Evolutionary conservation across 768 basidiomycete species (phyloP), one percentile per base, ranked within the genome.

Genomic region (Cystobasidium ongulense): DNA sequence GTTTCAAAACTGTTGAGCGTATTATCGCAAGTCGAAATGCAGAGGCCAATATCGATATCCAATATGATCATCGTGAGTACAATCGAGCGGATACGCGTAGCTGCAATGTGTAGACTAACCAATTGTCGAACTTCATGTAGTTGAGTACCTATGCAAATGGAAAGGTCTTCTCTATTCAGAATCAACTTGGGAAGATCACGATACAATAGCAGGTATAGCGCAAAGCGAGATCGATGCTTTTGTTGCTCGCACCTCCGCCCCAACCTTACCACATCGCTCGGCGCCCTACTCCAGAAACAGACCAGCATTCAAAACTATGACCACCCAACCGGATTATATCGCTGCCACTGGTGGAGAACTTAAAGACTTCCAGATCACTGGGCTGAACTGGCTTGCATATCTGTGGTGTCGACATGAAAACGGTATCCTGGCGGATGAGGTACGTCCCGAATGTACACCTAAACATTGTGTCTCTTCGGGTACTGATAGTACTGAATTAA

Each of bases 61-160:
- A 75, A 33, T 77, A 77, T 62, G 78, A 79, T 3, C 80, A 78
- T 29, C 61, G 78, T 79, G 27, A 63, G 78, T 23, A 29, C 13
- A 8, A 18, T 23, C 11, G 13, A 13, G 13, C 43, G 13, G 43
- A 46, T n/a, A 13, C 13, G 43, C 43, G 13, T 46, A 13, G 13
- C 43, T 46, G 13, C 13, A 46, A n/a, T 65, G 54, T 15, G 11
- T 18, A 38, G 5, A 17, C 31, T 8, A 67, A 25, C 17, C 18
- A 23, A 31, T 29, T 41, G 29, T 77, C 67, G 53, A 75, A 1
- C 53, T 78, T 65, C 78, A 75, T n/a, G n/a, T n/a, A n/a, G 85
- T 87, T 63, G 89, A 95, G 80, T 97, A 95, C 81, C 92, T 96
- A 82, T 91, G 90, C 88, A 98, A 99, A 83, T 99, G 96, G 96